Evolutionary conservation across 306 rosid genomes (phyloP).

Genomic region (Hippophae tibetana): DNA sequence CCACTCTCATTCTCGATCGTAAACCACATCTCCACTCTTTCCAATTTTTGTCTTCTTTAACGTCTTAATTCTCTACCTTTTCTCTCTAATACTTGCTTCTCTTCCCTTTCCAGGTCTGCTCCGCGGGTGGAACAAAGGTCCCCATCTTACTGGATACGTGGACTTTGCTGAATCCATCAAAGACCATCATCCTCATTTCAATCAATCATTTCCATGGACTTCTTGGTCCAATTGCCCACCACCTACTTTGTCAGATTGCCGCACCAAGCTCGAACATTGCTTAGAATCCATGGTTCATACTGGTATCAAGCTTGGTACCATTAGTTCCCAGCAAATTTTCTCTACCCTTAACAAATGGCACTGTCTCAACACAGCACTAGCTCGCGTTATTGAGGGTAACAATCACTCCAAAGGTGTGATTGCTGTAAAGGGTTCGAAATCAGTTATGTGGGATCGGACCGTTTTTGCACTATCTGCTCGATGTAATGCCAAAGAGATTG

Average conservation of each 20-base stretch:
- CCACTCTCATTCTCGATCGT: slow-evolving; percentile 85
- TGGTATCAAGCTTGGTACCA: slow-evolving; percentile 53
- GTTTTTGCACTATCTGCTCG: slow-evolving; percentile 38
- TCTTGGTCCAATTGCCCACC: slow-evolving; percentile 66
- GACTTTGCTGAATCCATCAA: slow-evolving; percentile 69
- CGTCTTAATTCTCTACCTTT: neutral
- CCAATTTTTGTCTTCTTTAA: neutral
- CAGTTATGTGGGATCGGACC: slow-evolving; percentile 74
- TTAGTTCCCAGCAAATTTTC: slow-evolving; percentile 63
- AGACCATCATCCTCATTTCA: slow-evolving; percentile 37
- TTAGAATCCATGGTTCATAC: slow-evolving; percentile 70
- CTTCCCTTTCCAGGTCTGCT: slow-evolving; percentile 46
- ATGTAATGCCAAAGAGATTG: slow-evolving; percentile 47
- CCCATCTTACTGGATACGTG: slow-evolving; percentile 82
- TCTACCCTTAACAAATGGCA: slow-evolving; percentile 62
- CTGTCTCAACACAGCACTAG: slow-evolving; percentile 42
- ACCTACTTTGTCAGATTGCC: slow-evolving; percentile 51
- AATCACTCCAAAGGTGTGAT: slow-evolving; percentile 21
- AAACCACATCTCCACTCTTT: neutral
- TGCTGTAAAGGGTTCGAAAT: slow-evolving; percentile 26
- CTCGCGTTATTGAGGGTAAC: slow-evolving; percentile 25
- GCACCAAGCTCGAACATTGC: slow-evolving; percentile 46
- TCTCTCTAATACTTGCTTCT: neutral
- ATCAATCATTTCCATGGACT: slow-evolving; percentile 60
- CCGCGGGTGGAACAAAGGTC: slow-evolving; percentile 66